Conservation (phyloP, 2,329 filamentous ascomycete genomes). For the Corniculantispora saksenae region DNA sequence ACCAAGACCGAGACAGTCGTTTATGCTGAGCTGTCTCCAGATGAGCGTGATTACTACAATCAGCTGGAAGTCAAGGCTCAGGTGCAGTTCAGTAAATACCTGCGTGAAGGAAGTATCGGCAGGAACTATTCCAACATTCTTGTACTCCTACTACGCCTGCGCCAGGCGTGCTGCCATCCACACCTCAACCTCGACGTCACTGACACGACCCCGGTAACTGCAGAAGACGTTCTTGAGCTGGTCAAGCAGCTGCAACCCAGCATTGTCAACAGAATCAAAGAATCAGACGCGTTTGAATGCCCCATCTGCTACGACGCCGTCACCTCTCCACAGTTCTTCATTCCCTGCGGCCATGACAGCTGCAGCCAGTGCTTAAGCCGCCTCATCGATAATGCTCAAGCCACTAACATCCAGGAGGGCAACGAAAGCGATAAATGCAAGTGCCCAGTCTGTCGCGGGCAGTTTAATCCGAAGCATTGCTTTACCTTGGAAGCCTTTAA, state of each 20-base stretch:
- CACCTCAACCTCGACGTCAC: slow-evolving; percentile 36
- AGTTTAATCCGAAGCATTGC: slow-evolving; percentile 66
- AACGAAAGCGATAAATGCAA: slow-evolving; percentile 58
- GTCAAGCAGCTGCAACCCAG: slow-evolving; percentile 60
- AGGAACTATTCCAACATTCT: slow-evolving; percentile 75
- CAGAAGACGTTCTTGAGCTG: slow-evolving; percentile 57
- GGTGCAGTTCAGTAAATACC: slow-evolving; percentile 74
- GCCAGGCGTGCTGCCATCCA: slow-evolving; percentile 63
- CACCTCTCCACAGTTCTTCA: slow-evolving; percentile 73
- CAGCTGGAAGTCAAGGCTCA: slow-evolving; percentile 69
- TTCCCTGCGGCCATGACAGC: slow-evolving; percentile 80
- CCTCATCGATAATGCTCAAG: slow-evolving; percentile 61
- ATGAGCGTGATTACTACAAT: slow-evolving; percentile 78
- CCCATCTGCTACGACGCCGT: slow-evolving; percentile 79
- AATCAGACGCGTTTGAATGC: slow-evolving; percentile 67
- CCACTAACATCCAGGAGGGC: slow-evolving; percentile 58
- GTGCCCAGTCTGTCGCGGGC: slow-evolving; percentile 76
- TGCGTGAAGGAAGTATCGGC: slow-evolving; percentile 68
- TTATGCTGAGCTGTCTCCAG: slow-evolving; percentile 68
- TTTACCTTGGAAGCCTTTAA: slow-evolving; percentile 76
- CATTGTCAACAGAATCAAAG: slow-evolving; percentile 67
- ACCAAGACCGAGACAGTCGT: slow-evolving; percentile 75
- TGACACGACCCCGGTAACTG: slow-evolving; percentile 41
- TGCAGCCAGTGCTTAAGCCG: slow-evolving; percentile 76
- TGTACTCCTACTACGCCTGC: slow-evolving; percentile 76